These are phyloP conservation scores for Rhytidiadelphus loreus DNA, from an alignment of 225 moss, liverwort and hornwort genomes.

Conservation along the genomic window DNA sequence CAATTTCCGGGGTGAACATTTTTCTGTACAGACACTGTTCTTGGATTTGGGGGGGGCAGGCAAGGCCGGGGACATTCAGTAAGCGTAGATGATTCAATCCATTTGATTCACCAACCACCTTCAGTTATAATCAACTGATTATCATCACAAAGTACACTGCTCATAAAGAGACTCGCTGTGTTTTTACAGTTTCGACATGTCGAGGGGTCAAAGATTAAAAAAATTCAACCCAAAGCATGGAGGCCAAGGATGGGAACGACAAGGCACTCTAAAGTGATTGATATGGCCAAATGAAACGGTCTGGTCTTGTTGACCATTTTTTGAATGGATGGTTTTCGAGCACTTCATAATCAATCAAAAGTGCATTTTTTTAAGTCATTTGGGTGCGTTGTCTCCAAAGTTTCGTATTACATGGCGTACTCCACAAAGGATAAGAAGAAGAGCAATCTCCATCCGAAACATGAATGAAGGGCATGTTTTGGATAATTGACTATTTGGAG, in stretches of 20 bases:
- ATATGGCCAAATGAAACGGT: not conserved
- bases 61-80: too few relatives aligned
- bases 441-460: not conserved
- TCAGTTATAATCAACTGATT: constrained; percentile 16
- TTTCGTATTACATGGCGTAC: not conserved
- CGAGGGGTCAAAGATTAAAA: not conserved
- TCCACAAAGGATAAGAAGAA: not conserved
- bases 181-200: not conserved
- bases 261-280: not conserved
- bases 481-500: not conserved
- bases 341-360: not conserved
- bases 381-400: accelerated
- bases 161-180: not conserved
- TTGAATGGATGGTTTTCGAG: not conserved
- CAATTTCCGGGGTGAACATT: not conserved
- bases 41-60: too few relatives aligned
- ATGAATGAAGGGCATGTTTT: too few relatives aligned
- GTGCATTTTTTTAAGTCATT: not conserved
- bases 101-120: constrained; percentile 14
- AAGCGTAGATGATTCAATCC: not conserved
- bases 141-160: constrained; percentile 12
- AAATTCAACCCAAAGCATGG: too few relatives aligned
- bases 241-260: not conserved
- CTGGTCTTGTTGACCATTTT: not conserved
- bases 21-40: not conserved